These are phyloP conservation scores for Dendrocalamus sinicus DNA, from an alignment of 176 grass and related monocot genomes.

Conservation along the genomic window DNA sequence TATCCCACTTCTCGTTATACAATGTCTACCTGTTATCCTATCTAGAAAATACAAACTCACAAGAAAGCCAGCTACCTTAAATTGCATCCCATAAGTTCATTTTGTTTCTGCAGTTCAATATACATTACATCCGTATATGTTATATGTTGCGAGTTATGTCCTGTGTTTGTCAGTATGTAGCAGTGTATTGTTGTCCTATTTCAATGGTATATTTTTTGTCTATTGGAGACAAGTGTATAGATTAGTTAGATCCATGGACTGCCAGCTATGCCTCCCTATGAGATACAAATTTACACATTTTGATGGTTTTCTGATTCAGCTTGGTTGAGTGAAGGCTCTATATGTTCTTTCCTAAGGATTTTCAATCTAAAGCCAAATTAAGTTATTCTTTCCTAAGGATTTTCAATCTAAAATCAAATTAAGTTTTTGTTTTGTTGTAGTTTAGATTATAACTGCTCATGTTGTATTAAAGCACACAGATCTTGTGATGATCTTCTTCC, in stretches of 20 bases:
- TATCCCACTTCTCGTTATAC: not conserved
- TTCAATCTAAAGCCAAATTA: not conserved
- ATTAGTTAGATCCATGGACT: conserved; percentile 29
- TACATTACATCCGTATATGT: not conserved
- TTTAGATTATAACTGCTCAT: conserved; percentile 13
- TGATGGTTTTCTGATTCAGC: conserved; percentile 24
- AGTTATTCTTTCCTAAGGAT: not conserved
- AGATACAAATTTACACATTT: not conserved
- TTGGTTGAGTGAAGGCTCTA: conserved; percentile 6
- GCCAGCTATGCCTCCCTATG: not conserved
- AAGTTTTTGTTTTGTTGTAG: not conserved
- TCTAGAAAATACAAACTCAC: conserved; percentile 22
- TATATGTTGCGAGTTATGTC: not conserved
- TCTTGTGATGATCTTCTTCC: not conserved
- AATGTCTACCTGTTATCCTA: conserved; percentile 17
- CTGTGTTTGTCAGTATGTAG: conserved; percentile 24
- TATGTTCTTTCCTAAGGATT: not conserved
- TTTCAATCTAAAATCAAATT: not conserved
- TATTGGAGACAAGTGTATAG: conserved; percentile 7
- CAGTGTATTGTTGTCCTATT: not conserved
- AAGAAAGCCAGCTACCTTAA: not conserved
- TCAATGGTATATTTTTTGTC: conserved; percentile 30
- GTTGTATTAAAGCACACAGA: conserved; percentile 8
- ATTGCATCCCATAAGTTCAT: not conserved
- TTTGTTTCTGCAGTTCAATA: not conserved